These are phyloP conservation scores for Fusarium pininemorale DNA, from an alignment of 2,329 filamentous ascomycete species.

Conservation along the genomic window DNA sequence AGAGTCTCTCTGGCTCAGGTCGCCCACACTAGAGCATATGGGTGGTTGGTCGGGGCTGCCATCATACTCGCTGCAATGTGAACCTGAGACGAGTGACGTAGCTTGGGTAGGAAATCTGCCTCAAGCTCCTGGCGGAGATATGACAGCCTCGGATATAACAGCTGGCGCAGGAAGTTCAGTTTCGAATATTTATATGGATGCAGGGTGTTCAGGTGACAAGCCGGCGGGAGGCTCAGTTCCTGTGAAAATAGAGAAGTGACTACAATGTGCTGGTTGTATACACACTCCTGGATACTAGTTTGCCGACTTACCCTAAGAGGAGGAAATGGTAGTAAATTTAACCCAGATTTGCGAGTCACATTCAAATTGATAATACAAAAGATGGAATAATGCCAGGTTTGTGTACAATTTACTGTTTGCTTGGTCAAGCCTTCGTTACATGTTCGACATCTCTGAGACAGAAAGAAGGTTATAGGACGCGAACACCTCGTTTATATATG, in stretches of 20 bases:
- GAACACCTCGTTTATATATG: background rate
- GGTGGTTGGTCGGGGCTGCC: background rate
- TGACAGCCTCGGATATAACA: background rate
- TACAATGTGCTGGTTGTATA: background rate
- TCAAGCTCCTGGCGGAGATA: background rate
- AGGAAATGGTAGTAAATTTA: background rate
- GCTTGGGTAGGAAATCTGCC: background rate
- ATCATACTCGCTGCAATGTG: background rate
- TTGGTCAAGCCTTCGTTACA: background rate
- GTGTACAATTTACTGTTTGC: background rate
- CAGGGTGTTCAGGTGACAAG: background rate
- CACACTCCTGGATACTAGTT: background rate
- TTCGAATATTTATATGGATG: background rate
- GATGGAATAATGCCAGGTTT: background rate
- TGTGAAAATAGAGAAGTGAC: slow-evolving; percentile 8
- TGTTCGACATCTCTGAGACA: background rate
- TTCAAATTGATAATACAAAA: background rate
- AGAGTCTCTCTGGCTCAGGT: background rate
- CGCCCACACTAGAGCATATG: background rate
- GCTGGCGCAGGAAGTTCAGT: background rate
- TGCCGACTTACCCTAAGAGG: too few relatives aligned
- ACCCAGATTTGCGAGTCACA: background rate
- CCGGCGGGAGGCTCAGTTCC: background rate
- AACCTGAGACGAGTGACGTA: background rate
- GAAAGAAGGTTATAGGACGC: too few relatives aligned